Evolutionary conservation across 2,329 filamentous ascomycete species (phyloP), one percentile per base, ranked within the genome.

Genomic region (Xylaria digitata): DNA sequence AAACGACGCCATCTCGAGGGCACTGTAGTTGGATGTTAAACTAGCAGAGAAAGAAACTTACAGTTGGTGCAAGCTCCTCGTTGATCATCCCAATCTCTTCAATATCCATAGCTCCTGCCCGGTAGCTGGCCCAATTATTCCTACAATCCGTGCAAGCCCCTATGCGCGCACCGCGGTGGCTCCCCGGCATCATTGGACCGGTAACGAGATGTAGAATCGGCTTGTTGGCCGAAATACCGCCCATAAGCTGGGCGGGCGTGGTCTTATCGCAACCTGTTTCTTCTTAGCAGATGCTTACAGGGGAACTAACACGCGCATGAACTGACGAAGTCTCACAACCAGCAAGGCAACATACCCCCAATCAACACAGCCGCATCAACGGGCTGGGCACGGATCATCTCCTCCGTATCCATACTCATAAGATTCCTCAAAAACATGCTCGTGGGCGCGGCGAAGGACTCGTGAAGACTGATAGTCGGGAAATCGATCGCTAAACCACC

Each of bases 391-490:
- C 82, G 82, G 60, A 92, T 88, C 90, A 93, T 93, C 80, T 93
- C 90, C 76, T 93, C 91, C 0, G 91, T 93, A 74, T 93, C 91
- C 89, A 93, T 92, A 70, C 88, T 90, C 90, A 93, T 93, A 63
- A 93, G 74, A 70, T 93, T 93, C 37, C 91, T 79, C 54, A 93
- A 74, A 62, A 88, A 92, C 91, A 93, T 92, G 79, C 90, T 92
- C 4, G 90, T 92, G 2, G 90, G 90, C 50, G 84, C 82, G 0
- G 90, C 83, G 74, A 93, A 93, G 2, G 83, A 85, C 81, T 93
- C 90, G 70, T 90, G 88, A 0, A 93, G 75, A 68, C 88, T 91
- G 61, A 93, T 92, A 0, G 90, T 93, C 0, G 90, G 90, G 70
- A 93, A 93, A 43, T 92, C 90, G 23, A 93, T 84, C 0, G 90